Evolutionary conservation across 1,284 basidiomycete genomes (phyloP).

Genomic region (Pseudozyma hubeiensis): DNA sequence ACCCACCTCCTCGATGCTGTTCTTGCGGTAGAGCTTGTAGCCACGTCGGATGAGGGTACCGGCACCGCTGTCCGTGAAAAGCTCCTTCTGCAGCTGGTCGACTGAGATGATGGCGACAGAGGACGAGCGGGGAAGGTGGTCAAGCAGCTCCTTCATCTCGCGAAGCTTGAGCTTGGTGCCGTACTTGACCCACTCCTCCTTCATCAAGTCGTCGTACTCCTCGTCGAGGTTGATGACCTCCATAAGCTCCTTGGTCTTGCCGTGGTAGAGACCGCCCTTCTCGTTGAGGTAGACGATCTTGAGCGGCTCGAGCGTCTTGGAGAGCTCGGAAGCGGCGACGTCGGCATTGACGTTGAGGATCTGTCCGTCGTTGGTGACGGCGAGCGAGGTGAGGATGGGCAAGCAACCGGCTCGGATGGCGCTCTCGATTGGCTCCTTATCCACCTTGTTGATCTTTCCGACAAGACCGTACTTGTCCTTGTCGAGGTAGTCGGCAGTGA

Average conservation of each 20-base stretch:
- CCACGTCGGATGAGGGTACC: conserved; percentile 97
- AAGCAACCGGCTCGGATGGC: conserved; percentile 68
- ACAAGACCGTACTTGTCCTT: conserved; percentile 69
- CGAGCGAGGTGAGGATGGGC: conserved; percentile 67
- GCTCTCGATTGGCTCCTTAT: conserved; percentile 69
- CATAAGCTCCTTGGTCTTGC: conserved; percentile 76
- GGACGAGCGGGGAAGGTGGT: conserved; percentile 96
- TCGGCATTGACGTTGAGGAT: conserved; percentile 69
- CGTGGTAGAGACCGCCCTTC: conserved; percentile 97
- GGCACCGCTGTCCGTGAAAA: conserved; percentile 97
- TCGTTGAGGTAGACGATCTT: conserved; percentile 99
- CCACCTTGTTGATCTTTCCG: conserved; percentile 66
- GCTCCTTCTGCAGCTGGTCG: conserved; percentile 92
- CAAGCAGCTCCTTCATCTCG: conserved; percentile 98
- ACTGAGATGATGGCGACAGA: conserved; percentile 98
- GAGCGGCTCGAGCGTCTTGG: conserved; percentile 69
- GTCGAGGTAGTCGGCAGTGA: conserved; percentile 67
- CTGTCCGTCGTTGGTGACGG: conserved; percentile 67
- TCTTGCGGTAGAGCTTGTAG: conserved; percentile 95
- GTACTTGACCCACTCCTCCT: conserved; percentile 99
- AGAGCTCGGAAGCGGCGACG: conserved; percentile 67
- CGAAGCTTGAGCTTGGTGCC: conserved; percentile 99
- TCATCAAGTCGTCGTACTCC: conserved; percentile 97
- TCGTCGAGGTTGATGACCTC: conserved; percentile 98
- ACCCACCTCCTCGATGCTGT: conserved; percentile 83